These are phyloP conservation scores for Trichoderma pleuroti DNA, from an alignment of 2,329 filamentous ascomycete genomes.

Conservation along the genomic window DNA sequence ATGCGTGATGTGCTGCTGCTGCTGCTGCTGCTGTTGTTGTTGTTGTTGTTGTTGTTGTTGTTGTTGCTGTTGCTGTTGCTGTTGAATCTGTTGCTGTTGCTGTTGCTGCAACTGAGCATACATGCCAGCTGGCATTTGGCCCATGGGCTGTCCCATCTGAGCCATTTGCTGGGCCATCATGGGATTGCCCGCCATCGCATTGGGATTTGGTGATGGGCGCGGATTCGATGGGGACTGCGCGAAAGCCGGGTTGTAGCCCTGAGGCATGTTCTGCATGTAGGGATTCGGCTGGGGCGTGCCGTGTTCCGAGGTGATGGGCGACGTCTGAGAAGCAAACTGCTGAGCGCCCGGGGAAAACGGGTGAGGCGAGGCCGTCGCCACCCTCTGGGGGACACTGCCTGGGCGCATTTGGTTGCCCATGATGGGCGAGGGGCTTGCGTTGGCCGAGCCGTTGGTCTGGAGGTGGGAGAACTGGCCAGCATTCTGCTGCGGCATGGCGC, in stretches of 20 bases:
- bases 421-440: conserved; percentile 88
- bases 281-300: conserved; percentile 70
- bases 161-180: conserved; percentile 54
- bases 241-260: conserved; percentile 57
- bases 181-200: conserved; percentile 48
- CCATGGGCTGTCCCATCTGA: conserved; percentile 46
- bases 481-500: conserved; percentile 58
- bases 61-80: conserved; percentile 37
- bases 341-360: conserved; percentile 77
- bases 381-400: conserved; percentile 69
- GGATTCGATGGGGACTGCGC: conserved; percentile 54
- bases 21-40: conserved; percentile 51
- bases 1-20: no score
- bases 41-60: conserved; percentile 51
- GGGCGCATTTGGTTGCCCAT: conserved; percentile 77
- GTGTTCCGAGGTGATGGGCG: conserved; percentile 73
- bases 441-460: conserved; percentile 73
- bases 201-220: conserved; percentile 53
- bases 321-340: conserved; percentile 68
- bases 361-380: conserved; percentile 89
- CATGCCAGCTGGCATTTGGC: conserved; percentile 45
- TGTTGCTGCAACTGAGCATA: conserved; percentile 42
- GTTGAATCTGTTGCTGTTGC: conserved; percentile 43
- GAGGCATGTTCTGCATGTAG: conserved; percentile 62
- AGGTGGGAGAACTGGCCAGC: conserved; percentile 76